Evolutionary conservation across 805 yeast species (phyloP).

Genomic region (Ascoidea rubescens): DNA sequence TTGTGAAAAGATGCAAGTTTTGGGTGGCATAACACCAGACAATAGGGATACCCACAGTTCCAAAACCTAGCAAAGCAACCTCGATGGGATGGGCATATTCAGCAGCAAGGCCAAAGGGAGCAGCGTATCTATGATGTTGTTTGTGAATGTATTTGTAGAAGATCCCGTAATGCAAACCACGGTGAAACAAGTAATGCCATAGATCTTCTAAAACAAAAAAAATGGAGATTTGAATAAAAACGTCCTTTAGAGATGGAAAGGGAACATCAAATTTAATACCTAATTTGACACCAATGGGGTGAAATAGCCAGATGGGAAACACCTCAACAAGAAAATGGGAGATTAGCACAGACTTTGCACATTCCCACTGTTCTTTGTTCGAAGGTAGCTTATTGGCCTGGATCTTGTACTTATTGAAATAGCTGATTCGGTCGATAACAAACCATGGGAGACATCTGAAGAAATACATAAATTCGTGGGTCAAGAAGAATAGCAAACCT

Average conservation of each 20-base stretch:
- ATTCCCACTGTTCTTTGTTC: conserved; percentile 62
- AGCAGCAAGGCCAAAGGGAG: conserved; percentile 77
- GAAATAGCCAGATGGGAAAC: conserved; percentile 74
- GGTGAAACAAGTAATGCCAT: conserved; percentile 78
- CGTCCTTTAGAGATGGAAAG: conserved; percentile 41
- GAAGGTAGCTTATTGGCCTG: conserved; percentile 56
- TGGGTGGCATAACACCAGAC: conserved; percentile 48
- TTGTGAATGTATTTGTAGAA: conserved; percentile 70
- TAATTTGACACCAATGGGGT: conserved; percentile 52
- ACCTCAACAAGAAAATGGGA: conserved; percentile 71
- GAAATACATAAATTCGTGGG: conserved; percentile 64
- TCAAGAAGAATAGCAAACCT: conserved; percentile 47
- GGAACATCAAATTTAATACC: conserved; percentile 54
- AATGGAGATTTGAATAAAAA: conserved; percentile 41
- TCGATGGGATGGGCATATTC: conserved; percentile 80
- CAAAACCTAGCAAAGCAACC: conserved; percentile 63
- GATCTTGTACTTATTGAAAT: conserved; percentile 57
- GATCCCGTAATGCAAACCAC: conserved; percentile 55
- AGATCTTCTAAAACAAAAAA: conserved; percentile 65
- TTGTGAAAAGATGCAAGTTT: conserved; percentile 58
- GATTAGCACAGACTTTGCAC: conserved; percentile 51
- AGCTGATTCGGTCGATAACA: conserved; percentile 55
- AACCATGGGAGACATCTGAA: conserved; percentile 73
- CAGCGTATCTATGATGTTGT: conserved; percentile 75
- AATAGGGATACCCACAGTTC: conserved; percentile 72